Conservation (phyloP, 768 basidiomycete species). For the Russula emetica region DNA sequence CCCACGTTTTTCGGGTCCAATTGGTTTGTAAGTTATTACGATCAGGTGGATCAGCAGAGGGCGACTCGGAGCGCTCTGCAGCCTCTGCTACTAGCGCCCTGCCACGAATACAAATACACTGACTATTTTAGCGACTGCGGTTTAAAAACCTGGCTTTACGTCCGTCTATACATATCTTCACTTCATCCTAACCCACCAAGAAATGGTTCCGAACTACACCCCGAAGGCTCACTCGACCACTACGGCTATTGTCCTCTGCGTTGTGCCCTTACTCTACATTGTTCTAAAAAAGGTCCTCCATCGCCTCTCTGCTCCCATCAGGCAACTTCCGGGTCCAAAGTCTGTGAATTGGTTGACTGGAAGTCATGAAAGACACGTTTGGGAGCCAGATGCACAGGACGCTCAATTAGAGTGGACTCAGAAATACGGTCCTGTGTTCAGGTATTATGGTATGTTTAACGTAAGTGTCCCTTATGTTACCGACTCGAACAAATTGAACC, state of each 20-base stretch:
- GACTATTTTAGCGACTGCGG: not conserved
- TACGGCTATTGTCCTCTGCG: not conserved
- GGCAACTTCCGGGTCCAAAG: constrained; percentile 18
- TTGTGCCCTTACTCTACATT: constrained; percentile 6
- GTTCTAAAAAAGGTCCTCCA: not conserved
- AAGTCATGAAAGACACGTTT: constrained; percentile 1
- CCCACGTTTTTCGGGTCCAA: too few species aligned
- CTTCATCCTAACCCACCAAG: not conserved
- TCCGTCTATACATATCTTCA: not conserved
- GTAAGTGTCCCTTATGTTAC: not conserved
- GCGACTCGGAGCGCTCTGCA: too few species aligned
- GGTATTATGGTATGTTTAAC: constrained; percentile 20
- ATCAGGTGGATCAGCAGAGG: too few species aligned
- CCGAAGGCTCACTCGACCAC: not conserved
- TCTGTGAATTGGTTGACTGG: constrained; percentile 21
- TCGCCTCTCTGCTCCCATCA: constrained; percentile 8
- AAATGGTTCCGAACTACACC: not conserved
- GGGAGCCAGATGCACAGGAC: constrained; percentile 17
- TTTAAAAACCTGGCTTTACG: not conserved
- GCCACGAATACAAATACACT: too few species aligned
- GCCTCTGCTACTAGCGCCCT: too few species aligned
- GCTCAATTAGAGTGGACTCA: constrained; percentile 12
- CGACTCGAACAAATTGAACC: not conserved
- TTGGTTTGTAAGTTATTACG: too few species aligned
- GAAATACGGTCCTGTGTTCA: constrained; percentile 15